These are phyloP conservation scores for Digitaria exilis DNA, from an alignment of 202 grass and related monocot genomes.

Conservation along the genomic window DNA sequence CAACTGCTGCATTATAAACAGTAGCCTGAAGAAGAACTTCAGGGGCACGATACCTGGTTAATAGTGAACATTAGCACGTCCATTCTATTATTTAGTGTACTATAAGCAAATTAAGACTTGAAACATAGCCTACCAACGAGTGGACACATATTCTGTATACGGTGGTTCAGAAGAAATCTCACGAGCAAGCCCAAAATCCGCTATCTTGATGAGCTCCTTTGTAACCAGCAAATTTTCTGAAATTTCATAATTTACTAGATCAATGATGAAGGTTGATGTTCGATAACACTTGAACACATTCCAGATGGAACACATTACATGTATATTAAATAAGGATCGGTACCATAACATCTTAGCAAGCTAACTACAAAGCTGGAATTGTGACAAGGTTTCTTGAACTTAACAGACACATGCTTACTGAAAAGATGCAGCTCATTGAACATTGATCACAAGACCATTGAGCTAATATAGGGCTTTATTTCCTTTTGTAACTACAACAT, in stretches of 20 bases:
- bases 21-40: constrained; percentile 94
- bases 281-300: background rate
- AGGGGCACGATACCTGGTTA: constrained; percentile 87
- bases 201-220: constrained; percentile 82
- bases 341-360: background rate
- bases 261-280: constrained; percentile 7
- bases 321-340: background rate
- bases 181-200: constrained; percentile 97
- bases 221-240: constrained; percentile 93
- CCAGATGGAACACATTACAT: constrained; percentile 17
- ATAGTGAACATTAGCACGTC: constrained; percentile 27
- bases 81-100: constrained; percentile 2
- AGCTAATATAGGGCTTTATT: no score
- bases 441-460: background rate
- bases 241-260: constrained; percentile 36
- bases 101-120: constrained; percentile 11
- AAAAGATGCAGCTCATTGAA: background rate
- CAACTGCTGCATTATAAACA: constrained; percentile 91
- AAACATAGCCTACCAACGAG: constrained; percentile 71
- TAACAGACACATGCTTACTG: background rate
- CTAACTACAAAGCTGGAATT: background rate
- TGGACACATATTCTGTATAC: constrained; percentile 98
- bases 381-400: background rate
- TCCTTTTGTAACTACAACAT: background rate
- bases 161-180: constrained; percentile 89